A percentile compares a stretch with the other conserved stretches of the same genome.
Conservation (phyloP, 163 green algal species). For the Smithsoniella earleae region DNA sequence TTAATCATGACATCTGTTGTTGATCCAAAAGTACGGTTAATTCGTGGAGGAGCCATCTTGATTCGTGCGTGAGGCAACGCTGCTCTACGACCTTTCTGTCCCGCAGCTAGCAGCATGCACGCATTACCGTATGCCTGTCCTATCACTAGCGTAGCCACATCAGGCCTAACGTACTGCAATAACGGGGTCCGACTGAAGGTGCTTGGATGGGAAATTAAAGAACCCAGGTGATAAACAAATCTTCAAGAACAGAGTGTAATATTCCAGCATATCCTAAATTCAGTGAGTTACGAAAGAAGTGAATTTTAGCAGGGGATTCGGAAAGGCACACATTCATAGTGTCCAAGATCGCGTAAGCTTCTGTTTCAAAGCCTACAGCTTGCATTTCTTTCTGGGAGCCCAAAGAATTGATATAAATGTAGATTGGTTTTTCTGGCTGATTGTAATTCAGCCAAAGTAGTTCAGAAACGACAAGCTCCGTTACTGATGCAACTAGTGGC, state of each 20-base stretch:
- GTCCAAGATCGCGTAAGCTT: constrained; percentile 78
- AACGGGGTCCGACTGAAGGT: too few species aligned
- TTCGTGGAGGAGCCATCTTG: constrained; percentile 55
- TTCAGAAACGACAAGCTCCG: constrained; percentile 80
- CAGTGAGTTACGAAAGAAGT: too few species aligned
- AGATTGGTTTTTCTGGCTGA: constrained; percentile 67
- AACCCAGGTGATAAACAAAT: too few species aligned
- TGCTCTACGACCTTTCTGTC: constrained; percentile 64
- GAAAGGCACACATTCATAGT: constrained; percentile 45
- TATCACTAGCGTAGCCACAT: constrained; percentile 65
- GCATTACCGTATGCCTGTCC: constrained; percentile 70
- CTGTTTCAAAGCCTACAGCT: constrained; percentile 74
- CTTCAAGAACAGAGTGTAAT: too few species aligned
- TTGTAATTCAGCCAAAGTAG: constrained; percentile 83
- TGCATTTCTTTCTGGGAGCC: constrained; percentile 59
- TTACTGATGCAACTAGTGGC: constrained; percentile 72
- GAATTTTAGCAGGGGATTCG: too few species aligned
- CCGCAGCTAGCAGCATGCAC: constrained; percentile 67
- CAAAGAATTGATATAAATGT: constrained; percentile 85
- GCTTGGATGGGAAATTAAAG: too few species aligned
- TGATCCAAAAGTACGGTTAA: constrained; percentile 63
- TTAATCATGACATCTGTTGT: constrained; percentile 60
- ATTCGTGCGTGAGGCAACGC: constrained; percentile 65
- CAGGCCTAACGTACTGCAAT: constrained; percentile 57
- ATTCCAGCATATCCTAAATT: too few species aligned